Percentiles rank a stretch among this genome's conserved stretches.
Evolutionary conservation across 1,284 basidiomycete genomes (phyloP).

Genomic region (Kalmanozyma brasiliensis): DNA sequence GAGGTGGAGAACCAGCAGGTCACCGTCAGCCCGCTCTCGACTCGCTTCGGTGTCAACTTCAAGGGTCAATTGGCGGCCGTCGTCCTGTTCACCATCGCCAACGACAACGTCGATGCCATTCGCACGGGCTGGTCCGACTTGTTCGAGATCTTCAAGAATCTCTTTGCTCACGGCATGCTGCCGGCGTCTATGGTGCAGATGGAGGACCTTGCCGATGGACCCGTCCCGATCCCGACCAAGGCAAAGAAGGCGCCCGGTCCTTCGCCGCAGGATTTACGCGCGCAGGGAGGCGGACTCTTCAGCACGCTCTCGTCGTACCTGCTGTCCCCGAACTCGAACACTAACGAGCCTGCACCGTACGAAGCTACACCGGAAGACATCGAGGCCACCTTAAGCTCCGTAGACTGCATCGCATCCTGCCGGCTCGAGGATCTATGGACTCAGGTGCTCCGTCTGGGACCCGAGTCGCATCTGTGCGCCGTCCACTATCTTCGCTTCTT

Average conservation of each 20-base stretch:
- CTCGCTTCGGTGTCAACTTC: constrained; percentile 94
- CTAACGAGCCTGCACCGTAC: constrained; percentile 77
- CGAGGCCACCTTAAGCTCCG: constrained; percentile 91
- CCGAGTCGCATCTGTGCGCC: constrained; percentile 78
- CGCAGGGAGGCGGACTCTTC: constrained; percentile 85
- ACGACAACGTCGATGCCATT: constrained; percentile 93
- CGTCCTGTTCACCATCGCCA: constrained; percentile 96
- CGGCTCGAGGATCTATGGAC: constrained; percentile 91
- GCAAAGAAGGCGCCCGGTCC: constrained; percentile 77
- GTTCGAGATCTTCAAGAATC: constrained; percentile 96
- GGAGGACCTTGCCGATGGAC: constrained; percentile 79
- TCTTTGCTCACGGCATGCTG: constrained; percentile 91
- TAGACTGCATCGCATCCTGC: constrained; percentile 94
- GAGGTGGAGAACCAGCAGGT: constrained; percentile 89
- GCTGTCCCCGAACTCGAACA: constrained; percentile 87
- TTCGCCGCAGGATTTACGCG: constrained; percentile 80
- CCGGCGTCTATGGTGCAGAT: constrained; percentile 85
- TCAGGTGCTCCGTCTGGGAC: constrained; percentile 81
- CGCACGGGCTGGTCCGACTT: constrained; percentile 90
- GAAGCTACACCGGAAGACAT: constrained; percentile 82
- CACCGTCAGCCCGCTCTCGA: constrained; percentile 89
- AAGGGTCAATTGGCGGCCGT: constrained; percentile 96
- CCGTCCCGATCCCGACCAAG: constrained; percentile 51
- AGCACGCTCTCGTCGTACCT: constrained; percentile 96
- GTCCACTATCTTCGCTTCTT: constrained; percentile 87